A percentile compares a stretch with the other conserved stretches of the same genome.
Evolutionary conservation across 2,329 filamentous ascomycete genomes (phyloP).

Genomic region (Hymenoscyphus fructigenus): DNA sequence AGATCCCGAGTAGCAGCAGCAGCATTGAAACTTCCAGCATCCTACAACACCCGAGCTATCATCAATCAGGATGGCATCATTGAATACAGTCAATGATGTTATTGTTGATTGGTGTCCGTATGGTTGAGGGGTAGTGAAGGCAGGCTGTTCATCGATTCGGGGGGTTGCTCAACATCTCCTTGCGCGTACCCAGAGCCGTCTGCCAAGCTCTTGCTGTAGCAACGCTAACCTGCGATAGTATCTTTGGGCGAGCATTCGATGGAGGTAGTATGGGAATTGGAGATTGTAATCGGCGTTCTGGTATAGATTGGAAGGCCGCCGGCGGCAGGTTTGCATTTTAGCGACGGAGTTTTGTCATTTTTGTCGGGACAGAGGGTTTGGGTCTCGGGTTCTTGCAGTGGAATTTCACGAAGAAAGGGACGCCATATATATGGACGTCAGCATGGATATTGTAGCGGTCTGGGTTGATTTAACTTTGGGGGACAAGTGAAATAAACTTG

Average conservation of each 20-base stretch:
- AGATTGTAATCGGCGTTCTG: background rate
- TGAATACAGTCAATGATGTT: background rate
- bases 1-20: background rate
- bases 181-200: background rate
- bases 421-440: too few relatives aligned
- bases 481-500: too few relatives aligned
- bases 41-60: background rate
- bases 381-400: too few relatives aligned
- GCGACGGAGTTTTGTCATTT: background rate
- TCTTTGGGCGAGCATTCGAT: background rate
- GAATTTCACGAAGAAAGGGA: too few relatives aligned
- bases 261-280: background rate
- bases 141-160: background rate
- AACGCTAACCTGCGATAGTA: background rate
- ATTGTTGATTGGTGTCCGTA: background rate
- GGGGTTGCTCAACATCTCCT: background rate
- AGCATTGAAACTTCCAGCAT: background rate
- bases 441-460: too few relatives aligned
- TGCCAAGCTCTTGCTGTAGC: background rate
- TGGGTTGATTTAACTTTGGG: too few relatives aligned
- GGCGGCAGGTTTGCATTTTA: background rate
- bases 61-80: background rate
- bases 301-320: background rate
- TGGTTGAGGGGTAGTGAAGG: background rate
- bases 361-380: background rate